Evolutionary conservation across 1,284 basidiomycete genomes (phyloP), one percentile per base, ranked within the genome.

Genomic region (Acaromyces ingoldii): DNA sequence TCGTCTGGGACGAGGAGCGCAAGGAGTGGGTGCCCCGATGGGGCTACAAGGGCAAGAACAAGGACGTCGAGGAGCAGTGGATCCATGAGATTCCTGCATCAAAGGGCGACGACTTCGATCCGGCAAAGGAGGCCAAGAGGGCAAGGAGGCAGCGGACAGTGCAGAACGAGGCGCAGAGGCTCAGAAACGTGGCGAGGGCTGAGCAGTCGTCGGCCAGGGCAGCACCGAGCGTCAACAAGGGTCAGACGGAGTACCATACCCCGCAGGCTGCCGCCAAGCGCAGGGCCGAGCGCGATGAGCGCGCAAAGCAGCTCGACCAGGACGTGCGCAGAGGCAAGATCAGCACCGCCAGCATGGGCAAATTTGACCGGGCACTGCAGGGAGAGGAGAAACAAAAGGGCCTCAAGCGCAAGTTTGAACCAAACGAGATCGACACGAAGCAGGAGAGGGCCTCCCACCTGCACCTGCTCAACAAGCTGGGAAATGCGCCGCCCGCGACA

Each of bases 11-110:
- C 77, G 93, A 97, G 66, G 91, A 92, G 76, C 83, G 82, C 66
- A 88, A 93, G 77, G 88, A 89, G 36, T 98, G 90, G 88, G 88
- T 95, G 11, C 82, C 86, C 50, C 80, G 89, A 48, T 99, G 93
- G 93, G 93, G 95, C 1, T 84, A 83, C 24, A 62, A 70, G 46
- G 74, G 74, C 17, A 90, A 89, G 79, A 97, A 97, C 76, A 92
- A 85, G 79, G 83, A 91, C 58, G 77, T 78, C 22, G 91, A 97
- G 78, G 83, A 84, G 13, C 88, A 92, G 75, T 97, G 93, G 93
- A 82, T 95, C 58, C 86, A 88, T 49, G 91, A 92, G 75, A 86
- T 97, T 44, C 89, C 88, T 68, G 80, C 81, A 41, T 85, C 90
- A 72, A 87, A 86, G 67, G 81, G 84, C 54, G 73, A 74, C 51